phyloP scores from a whole-genome alignment of 2,329 filamentous ascomycete genomes.

The Botrytis medusae region DNA sequence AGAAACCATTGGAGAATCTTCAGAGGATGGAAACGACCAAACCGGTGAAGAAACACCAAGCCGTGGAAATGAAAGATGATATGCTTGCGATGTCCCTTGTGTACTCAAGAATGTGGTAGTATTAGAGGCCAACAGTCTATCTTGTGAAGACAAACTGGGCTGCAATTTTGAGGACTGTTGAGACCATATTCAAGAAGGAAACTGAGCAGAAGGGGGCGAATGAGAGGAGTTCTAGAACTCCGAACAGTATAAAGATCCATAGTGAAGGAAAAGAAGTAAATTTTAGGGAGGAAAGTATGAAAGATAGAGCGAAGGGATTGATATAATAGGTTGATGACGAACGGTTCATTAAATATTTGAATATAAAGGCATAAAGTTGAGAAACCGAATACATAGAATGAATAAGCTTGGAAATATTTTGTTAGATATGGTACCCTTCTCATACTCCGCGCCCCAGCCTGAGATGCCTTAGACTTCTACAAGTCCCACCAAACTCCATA shows the following conservation, averaged over 20 bases:
- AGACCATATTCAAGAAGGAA: not conserved
- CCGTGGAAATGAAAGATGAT: no score
- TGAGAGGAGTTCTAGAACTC: not conserved
- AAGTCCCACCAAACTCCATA: slow-evolving; percentile 5
- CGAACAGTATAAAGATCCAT: not conserved
- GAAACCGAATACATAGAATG: not conserved
- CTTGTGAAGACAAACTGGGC: not conserved
- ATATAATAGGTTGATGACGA: not conserved
- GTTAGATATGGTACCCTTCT: not conserved
- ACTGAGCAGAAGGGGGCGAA: not conserved
- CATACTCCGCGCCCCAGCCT: not conserved
- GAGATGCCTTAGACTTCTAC: not conserved
- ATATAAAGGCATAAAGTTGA: not conserved
- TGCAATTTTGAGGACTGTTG: not conserved
- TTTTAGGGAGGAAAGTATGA: not conserved
- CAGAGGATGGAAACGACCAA: not conserved
- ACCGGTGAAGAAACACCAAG: not conserved
- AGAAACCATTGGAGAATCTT: not conserved
- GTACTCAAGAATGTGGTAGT: not conserved
- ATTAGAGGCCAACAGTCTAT: not conserved
- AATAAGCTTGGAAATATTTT: not conserved
- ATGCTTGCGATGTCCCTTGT: no score
- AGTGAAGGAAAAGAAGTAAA: not conserved
- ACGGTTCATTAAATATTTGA: not conserved
- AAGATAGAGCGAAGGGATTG: not conserved